Conservation (phyloP, 2,329 filamentous ascomycete genomes). For the Tolypocladium capitatum region DNA sequence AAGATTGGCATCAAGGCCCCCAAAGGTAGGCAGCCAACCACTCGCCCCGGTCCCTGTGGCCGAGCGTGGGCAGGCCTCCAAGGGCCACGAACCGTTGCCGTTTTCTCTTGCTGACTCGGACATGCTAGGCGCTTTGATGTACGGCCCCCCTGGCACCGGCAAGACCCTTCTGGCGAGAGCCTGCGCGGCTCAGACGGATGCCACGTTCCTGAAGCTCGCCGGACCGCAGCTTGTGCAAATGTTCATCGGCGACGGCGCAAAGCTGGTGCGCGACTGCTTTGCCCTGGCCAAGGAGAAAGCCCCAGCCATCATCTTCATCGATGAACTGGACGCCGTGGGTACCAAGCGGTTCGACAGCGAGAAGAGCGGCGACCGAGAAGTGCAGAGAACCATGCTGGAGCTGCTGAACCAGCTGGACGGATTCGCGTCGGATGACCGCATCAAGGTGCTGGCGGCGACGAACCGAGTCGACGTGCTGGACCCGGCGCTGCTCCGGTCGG, state of each 20-base stretch:
- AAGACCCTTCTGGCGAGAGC: slow-evolving; percentile 89
- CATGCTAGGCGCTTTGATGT: slow-evolving; percentile 79
- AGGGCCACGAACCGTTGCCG: not conserved
- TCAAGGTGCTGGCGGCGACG: slow-evolving; percentile 90
- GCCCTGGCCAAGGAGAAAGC: slow-evolving; percentile 97
- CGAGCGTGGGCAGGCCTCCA: not conserved
- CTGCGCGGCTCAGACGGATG: slow-evolving; percentile 94
- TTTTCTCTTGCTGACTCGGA: not conserved
- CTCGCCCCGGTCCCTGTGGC: not conserved
- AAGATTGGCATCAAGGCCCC: slow-evolving; percentile 99
- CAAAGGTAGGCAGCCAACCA: slow-evolving; percentile 54
- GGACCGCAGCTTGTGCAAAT: slow-evolving; percentile 97
- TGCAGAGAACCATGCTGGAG: slow-evolving; percentile 97
- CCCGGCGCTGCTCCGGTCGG: slow-evolving; percentile 79
- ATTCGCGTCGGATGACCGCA: slow-evolving; percentile 90
- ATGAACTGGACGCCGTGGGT: slow-evolving; percentile 94
- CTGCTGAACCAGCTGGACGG: slow-evolving; percentile 96
- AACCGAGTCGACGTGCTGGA: slow-evolving; percentile 92
- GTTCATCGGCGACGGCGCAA: slow-evolving; percentile 98
- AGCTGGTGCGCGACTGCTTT: slow-evolving; percentile 94
- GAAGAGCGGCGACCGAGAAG: slow-evolving; percentile 94
- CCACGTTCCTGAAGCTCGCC: slow-evolving; percentile 95
- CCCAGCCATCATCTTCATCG: slow-evolving; percentile 98
- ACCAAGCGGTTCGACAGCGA: slow-evolving; percentile 98
- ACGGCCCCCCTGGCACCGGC: slow-evolving; percentile 81